Evolutionary conservation across 2,329 filamentous ascomycete species (phyloP), one percentile per base, ranked within the genome.

Genomic region (Fusarium lyarnte): DNA sequence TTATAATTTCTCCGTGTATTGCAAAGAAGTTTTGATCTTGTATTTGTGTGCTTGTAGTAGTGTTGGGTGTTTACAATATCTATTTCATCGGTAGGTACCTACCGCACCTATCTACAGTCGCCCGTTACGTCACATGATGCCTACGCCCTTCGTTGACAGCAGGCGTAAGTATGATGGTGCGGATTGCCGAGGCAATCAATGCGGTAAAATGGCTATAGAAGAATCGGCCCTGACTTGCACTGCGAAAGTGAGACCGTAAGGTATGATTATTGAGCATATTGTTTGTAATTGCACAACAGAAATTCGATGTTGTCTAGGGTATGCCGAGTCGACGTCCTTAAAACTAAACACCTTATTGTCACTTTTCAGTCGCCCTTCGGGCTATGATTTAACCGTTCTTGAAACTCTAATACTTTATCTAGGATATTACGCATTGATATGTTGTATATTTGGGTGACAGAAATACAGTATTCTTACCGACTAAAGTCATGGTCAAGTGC

Each of bases 121-220:
- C 45, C 39, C 17, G 27, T 19, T 29, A 43, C 36, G 74, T 76
- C 74, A 75, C 71, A 72, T 75, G 73, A 76, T 74, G 49, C 23
- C 42, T 31, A 12, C 61, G 70, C 70, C 73, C 62, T 74, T 57
- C 23, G 38, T 41, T 75, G 67, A 70, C 69, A 62, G 43, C 21
- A 43, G 21, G n/a, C 36, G 33, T 12, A n/a, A 33, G 25, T 19
- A 45, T 41, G 14, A 5, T 16, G 12, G 19, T 33, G 35, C 23
- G 21, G 21, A 33, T 12, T 35, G 16, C 55, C 43, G 17, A 43
- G 52, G 51, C 23, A 36, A 23, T 25, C 13, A 42, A 23, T n/a
- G 11, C 12, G 27, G 9, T 19, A 27, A 21, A 42, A n/a, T 25
- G 5, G 29, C 25, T 10, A 27, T 21, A 6, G 21, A 17, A 16